Evolutionary conservation across 495 filamentous ascomycete genomes (phyloP), one percentile per base, ranked within the genome.

Genomic region (Penicillium flavigenum): DNA sequence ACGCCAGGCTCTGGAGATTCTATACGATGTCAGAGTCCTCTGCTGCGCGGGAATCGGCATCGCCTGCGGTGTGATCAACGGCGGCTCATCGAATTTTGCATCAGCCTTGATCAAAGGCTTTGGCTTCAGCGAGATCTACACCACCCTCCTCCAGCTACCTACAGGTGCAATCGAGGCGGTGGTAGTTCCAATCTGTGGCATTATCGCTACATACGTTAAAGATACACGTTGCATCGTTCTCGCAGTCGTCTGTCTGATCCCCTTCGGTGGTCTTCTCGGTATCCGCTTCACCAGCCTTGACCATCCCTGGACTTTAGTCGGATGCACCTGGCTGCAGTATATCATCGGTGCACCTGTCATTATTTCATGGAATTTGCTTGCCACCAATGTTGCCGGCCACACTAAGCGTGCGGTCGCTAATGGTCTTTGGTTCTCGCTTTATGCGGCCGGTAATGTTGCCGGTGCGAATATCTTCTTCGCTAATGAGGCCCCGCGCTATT

Each of bases 381-480:
- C 75, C 0, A 82, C 77, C 8, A 88, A 88, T 51, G 74, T 88
- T 2, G 82, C 82, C 1, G 85, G 85, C 9, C 87, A 86, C 66
- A 87, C 85, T 9, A 89, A 89, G 64, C 83, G 87, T 48, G 74
- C 75, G 1, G 59, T 77, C 17, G 73, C 76, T 5, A 77, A 73
- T 47, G 78, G 76, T 6, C 44, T 75, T 0, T 76, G 67, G 68
- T 71, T 73, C 54, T 63, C 65, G 1, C 22, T 72, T 0, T 78
- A 75, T 49, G 71, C 70, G 0, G 71, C 63, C 7, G 75, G 73
- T 0, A 78, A 76, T 59, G 69, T 76, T 6, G 70, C 70, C 0
- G 73, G 73, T 0, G 83, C 85, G 7, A 74, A 78, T 41, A 70
- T 74, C 24, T 76, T 76, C 56, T 71, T 75, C 34, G 60, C 68